phyloP scores from a whole-genome alignment of 306 rosid species.

The Inga leiocalycina region DNA sequence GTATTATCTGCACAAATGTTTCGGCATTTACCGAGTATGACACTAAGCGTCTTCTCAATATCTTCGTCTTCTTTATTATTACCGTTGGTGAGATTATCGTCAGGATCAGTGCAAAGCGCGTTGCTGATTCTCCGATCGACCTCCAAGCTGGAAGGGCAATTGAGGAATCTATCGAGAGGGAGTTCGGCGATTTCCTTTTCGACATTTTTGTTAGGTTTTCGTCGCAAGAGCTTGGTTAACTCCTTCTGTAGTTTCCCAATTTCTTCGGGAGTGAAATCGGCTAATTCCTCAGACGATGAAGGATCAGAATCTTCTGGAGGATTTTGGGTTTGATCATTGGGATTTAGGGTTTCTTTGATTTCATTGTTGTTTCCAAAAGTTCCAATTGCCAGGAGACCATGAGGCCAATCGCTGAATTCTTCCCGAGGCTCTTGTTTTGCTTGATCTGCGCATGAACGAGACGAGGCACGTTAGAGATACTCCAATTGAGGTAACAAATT shows the following conservation, averaged over 20 bases:
- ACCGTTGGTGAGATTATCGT: constrained; percentile 17
- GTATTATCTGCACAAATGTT: constrained; percentile 66
- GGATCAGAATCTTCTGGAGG: constrained; percentile 56
- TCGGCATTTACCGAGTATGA: constrained; percentile 81
- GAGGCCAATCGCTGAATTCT: constrained; percentile 95
- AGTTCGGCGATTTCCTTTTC: constrained; percentile 80
- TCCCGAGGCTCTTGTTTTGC: constrained; percentile 82
- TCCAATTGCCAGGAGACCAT: constrained; percentile 86
- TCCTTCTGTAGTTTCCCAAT: constrained; percentile 86
- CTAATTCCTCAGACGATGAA: constrained; percentile 65
- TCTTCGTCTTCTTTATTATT: constrained; percentile 55
- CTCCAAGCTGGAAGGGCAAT: constrained; percentile 97
- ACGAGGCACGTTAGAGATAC: background rate
- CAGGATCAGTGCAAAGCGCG: constrained; percentile 54
- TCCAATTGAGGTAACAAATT: background rate
- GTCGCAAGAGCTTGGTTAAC: constrained; percentile 71
- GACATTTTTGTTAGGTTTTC: constrained; percentile 54
- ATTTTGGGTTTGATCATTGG: constrained; percentile 29
- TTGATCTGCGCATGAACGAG: constrained; percentile 41
- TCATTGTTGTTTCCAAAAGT: constrained; percentile 86
- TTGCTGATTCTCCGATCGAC: constrained; percentile 83
- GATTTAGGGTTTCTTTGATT: constrained; percentile 46
- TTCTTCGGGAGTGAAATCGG: constrained; percentile 88
- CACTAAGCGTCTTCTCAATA: constrained; percentile 84
- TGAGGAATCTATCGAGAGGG: constrained; percentile 92